Conservation (phyloP, 495 filamentous ascomycete species). For the Aspergillus cristatus region DNA sequence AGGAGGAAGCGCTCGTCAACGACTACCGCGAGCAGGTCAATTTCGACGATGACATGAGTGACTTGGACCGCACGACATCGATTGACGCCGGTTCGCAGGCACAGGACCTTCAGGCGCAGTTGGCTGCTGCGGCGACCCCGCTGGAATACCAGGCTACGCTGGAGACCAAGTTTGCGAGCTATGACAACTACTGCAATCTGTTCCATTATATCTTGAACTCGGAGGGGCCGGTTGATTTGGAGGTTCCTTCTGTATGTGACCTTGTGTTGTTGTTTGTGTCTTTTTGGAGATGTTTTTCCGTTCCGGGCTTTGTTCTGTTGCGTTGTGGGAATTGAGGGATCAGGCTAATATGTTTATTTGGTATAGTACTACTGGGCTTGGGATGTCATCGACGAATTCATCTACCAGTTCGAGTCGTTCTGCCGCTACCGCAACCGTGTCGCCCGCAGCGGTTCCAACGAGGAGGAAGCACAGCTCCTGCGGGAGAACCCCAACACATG, state of each 20-base stretch:
- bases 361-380: constrained; percentile 96
- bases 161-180: constrained; percentile 93
- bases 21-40: constrained; percentile 93
- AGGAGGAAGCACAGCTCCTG: constrained; percentile 82
- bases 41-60: constrained; percentile 76
- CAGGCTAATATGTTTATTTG: neutral
- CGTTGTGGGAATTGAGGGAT: too few species aligned
- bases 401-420: constrained; percentile 99
- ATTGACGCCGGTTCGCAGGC: constrained; percentile 38
- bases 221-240: constrained; percentile 91
- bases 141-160: constrained; percentile 90
- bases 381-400: constrained; percentile 99
- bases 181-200: constrained; percentile 97
- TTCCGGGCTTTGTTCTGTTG: neutral
- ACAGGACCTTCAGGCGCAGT: constrained; percentile 83
- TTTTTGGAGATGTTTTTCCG: constrained; percentile 13
- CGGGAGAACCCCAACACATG: constrained; percentile 96
- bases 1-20: constrained; percentile 88
- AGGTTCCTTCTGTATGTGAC: constrained; percentile 79
- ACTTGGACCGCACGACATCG: constrained; percentile 56
- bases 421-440: constrained; percentile 89
- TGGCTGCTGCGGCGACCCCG: constrained; percentile 83
- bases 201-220: constrained; percentile 99
- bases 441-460: constrained; percentile 73
- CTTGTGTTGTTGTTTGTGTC: neutral